Base-by-base conservation (phyloP, 208 protist species). In the Crithidia expoeki region DNA sequence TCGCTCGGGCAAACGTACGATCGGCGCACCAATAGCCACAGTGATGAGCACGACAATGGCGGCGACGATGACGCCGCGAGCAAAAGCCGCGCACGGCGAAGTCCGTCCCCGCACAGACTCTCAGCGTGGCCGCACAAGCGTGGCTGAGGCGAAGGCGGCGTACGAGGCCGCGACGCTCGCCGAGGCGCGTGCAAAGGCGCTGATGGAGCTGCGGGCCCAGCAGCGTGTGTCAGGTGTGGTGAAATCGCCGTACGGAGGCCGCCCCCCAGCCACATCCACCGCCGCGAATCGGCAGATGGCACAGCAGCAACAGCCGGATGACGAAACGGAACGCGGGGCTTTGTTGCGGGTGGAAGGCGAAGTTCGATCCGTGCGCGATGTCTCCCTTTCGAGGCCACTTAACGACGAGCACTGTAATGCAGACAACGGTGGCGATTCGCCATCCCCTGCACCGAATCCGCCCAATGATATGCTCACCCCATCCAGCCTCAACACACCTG, bases 131-230 rank as follows among this genome's bases (percentile, higher is more conserved):
- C 30, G 32, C 2, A 46, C 32, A 23, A 55, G 51, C 21, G 67
- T 53, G 14, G 40, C 44, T 30, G 44, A 34, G 1, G 67, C 56
- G 36, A 63, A 17, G 47, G 67, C 67, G 21, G 56, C 58, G 56
- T 63, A 63, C 56, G 57, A 64, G 32, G 56, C 67, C 21, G 67
- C 67, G 16, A 56, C 67, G 32, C 30, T 60, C 7, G 44, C 55
- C 17, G 57, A 66, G 28, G 36, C 32, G 17, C 19, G 19, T 27
- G 57, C 47, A 0, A 64, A 32, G 11, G 57, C 19, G 32, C 42
- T 32, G 58, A 14, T 19, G 36, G 46, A 34, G 19, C 23, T 28
- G 46, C 47, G 16, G 21, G 34, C 33, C 9, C 44, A 59, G 47
- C 56, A 36, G 68, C 47, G 17, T 16, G 23, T 10, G 9, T 12